Percentiles rank a stretch among this genome's conserved stretches.
phyloP scores from a whole-genome alignment of 2,329 filamentous ascomycete genomes.

The Leptographium lundbergii region DNA sequence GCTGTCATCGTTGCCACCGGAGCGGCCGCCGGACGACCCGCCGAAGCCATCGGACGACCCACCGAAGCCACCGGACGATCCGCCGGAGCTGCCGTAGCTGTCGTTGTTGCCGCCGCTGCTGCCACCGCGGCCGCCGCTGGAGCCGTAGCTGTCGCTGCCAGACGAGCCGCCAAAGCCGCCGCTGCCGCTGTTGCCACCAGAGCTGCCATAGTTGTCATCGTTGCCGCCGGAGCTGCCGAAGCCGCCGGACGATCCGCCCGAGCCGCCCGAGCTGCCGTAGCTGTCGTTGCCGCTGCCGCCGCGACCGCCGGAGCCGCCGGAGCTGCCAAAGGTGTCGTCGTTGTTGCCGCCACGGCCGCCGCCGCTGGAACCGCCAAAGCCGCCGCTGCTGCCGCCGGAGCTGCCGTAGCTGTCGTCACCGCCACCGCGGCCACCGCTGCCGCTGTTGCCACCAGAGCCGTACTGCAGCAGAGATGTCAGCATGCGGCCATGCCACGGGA shows the following conservation, averaged over 20 bases:
- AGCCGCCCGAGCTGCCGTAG: conserved; percentile 6
- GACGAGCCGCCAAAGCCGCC: conserved; percentile 1
- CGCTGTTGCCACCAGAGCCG: conserved; percentile 10
- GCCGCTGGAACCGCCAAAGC: conserved; percentile 10
- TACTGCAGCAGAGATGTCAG: conserved; percentile 8
- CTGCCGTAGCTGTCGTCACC: conserved; percentile 11
- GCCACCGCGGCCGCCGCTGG: neutral
- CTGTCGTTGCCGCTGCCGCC: conserved; percentile 9
- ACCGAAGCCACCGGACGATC: conserved; percentile 12
- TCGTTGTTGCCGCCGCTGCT: neutral
- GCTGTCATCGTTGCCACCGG: neutral
- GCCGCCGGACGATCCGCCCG: conserved; percentile 13
- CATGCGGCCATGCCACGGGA: conserved; percentile 1
- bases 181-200: too few relatives aligned
- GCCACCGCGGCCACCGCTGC: conserved; percentile 8
- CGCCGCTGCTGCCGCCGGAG: neutral
- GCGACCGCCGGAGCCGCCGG: conserved; percentile 1
- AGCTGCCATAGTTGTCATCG: conserved; percentile 4
- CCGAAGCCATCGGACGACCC: conserved; percentile 4
- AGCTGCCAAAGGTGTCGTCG: conserved; percentile 5
- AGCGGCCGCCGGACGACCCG: neutral
- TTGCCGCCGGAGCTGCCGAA: conserved; percentile 8
- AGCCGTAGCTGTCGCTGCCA: neutral
- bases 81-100: conserved; percentile 13
- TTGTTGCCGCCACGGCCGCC: conserved; percentile 10